Evolutionary conservation across 108 stramenopile genomes (phyloP).

Genomic region (Conticribra guillardii): DNA sequence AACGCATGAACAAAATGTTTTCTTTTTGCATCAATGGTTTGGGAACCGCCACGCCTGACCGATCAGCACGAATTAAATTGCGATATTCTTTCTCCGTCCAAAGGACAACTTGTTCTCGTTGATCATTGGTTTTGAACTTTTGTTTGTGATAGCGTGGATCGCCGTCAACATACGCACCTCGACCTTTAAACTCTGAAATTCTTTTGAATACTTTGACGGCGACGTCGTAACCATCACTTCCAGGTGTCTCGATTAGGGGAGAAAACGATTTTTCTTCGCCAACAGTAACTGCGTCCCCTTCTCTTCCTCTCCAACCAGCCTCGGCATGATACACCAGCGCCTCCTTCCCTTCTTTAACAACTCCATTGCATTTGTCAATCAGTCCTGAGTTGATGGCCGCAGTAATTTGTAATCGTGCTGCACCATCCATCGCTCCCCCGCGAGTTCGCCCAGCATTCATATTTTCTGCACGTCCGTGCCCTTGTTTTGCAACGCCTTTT

Average conservation of each 20-base stretch:
- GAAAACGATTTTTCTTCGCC: neutral
- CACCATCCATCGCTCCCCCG: constrained; percentile 74
- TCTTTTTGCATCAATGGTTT: constrained; percentile 66
- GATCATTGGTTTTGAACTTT: constrained; percentile 43
- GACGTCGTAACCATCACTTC: constrained; percentile 70
- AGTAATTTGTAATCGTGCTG: constrained; percentile 65
- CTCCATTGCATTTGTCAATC: constrained; percentile 73
- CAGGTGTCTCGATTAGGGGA: neutral
- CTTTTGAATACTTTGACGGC: constrained; percentile 88
- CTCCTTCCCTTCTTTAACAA: constrained; percentile 87
- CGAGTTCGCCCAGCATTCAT: constrained; percentile 60
- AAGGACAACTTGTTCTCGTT: constrained; percentile 65
- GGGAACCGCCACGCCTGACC: constrained; percentile 73
- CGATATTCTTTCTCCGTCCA: constrained; percentile 90
- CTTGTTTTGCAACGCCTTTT: constrained; percentile 79
- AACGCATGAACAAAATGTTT: constrained; percentile 84
- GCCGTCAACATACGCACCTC: constrained; percentile 75
- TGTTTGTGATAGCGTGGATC: constrained; percentile 69
- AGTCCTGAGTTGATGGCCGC: constrained; percentile 69
- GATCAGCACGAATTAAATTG: constrained; percentile 72
- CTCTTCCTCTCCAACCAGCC: constrained; percentile 28
- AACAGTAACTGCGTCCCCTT: neutral
- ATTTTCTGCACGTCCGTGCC: constrained; percentile 71
- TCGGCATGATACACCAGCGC: constrained; percentile 81
- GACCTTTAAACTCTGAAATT: constrained; percentile 66